Evolutionary conservation across 2,329 filamentous ascomycete genomes (phyloP).

Genomic region (Pseudogymnoascus sp.): DNA sequence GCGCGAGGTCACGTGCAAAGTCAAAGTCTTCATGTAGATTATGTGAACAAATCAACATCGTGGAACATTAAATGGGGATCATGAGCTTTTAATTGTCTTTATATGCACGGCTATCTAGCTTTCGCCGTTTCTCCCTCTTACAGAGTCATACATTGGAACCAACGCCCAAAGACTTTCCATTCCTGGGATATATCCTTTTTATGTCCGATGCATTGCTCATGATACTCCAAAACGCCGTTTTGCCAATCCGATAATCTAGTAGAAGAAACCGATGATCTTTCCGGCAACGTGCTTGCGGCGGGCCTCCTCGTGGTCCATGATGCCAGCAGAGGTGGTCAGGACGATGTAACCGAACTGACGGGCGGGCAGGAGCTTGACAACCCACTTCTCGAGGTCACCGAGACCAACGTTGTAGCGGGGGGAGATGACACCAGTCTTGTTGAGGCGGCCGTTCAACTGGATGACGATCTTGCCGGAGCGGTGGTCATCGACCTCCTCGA

Average conservation of each 20-base stretch:
- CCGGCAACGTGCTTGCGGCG: constrained; percentile 97
- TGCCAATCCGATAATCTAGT: constrained; percentile 49
- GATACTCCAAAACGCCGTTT: constrained; percentile 23
- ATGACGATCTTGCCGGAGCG: constrained; percentile 99
- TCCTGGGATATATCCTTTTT: constrained; percentile 16
- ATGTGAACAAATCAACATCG: background rate
- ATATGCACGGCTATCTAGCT: constrained; percentile 26
- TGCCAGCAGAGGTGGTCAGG: constrained; percentile 96
- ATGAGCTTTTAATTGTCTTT: constrained; percentile 27
- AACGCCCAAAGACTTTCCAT: constrained; percentile 5
- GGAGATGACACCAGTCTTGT: constrained; percentile 99
- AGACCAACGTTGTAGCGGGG: constrained; percentile 99
- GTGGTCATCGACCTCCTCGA: constrained; percentile 99
- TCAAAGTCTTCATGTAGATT: background rate
- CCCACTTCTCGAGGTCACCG: constrained; percentile 98
- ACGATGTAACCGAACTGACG: constrained; percentile 99
- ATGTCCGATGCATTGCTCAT: constrained; percentile 18
- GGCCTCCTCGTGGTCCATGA: constrained; percentile 99
- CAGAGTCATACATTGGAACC: background rate
- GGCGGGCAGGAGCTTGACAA: constrained; percentile 95
- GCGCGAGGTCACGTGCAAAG: background rate
- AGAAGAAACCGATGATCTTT: constrained; percentile 99
- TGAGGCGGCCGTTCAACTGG: constrained; percentile 97
- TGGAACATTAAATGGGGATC: constrained; percentile 14
- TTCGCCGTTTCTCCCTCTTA: constrained; percentile 11